Evolutionary conservation across 2,329 filamentous ascomycete genomes (phyloP).

Genomic region (Phaeosphaeriaceae sp.): DNA sequence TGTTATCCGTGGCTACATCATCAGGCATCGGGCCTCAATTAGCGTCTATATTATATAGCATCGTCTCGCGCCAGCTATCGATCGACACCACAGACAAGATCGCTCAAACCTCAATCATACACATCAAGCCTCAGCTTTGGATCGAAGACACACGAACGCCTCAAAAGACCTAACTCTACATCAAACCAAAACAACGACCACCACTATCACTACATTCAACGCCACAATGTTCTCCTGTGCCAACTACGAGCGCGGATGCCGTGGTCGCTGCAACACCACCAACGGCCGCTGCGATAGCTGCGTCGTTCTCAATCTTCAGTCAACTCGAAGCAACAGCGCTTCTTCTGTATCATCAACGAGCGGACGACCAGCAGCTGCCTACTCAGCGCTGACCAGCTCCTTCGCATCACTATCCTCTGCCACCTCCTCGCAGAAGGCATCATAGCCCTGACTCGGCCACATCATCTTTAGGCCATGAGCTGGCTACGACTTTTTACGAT

Average conservation of each 20-base stretch:
- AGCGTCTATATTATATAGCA: slow-evolving; percentile 32
- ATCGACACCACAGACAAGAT: slow-evolving; percentile 3
- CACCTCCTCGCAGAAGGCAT: slow-evolving; percentile 26
- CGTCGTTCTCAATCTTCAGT: slow-evolving; percentile 49
- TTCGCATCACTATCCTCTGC: slow-evolving; percentile 49
- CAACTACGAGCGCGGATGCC: slow-evolving; percentile 55
- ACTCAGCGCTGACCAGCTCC: slow-evolving; percentile 50
- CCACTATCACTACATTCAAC: slow-evolving; percentile 5
- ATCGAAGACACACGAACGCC: not conserved
- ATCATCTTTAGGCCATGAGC: slow-evolving; percentile 7
- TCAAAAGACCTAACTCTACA: slow-evolving; percentile 4
- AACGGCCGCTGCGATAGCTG: slow-evolving; percentile 48
- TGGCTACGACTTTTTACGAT: slow-evolving; percentile 24
- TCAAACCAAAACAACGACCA: slow-evolving; percentile 1
- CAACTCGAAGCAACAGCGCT: slow-evolving; percentile 38
- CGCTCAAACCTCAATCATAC: not conserved
- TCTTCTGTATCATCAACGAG: slow-evolving; percentile 42
- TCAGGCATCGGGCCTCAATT: slow-evolving; percentile 32
- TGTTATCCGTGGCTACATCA: slow-evolving; percentile 34
- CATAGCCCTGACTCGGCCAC: slow-evolving; percentile 17
- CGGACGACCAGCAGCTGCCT: slow-evolving; percentile 31
- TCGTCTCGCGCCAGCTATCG: not conserved
- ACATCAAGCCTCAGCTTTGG: not conserved
- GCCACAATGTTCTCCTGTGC: slow-evolving; percentile 53
- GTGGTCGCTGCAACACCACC: slow-evolving; percentile 49